Conservation (phyloP, 2,329 filamentous ascomycete species). For the Diaporthe ilicicola region DNA sequence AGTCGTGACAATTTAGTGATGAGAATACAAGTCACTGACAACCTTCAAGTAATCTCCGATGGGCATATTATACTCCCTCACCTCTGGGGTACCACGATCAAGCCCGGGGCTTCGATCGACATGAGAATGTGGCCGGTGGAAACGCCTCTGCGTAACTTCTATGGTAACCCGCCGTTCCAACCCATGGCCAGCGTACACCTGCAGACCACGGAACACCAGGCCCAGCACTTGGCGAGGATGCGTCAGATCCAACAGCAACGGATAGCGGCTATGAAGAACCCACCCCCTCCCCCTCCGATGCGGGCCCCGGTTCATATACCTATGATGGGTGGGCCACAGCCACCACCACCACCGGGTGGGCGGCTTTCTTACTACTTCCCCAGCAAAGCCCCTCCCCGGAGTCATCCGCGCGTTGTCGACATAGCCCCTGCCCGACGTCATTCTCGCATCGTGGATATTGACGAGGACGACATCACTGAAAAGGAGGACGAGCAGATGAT, state of each 20-base stretch:
- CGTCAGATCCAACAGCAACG: not conserved
- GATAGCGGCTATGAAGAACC: too few species aligned
- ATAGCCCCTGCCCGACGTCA: not conserved
- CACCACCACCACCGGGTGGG: not conserved
- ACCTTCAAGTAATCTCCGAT: not conserved
- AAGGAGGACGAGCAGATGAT: constrained; percentile 24
- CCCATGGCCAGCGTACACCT: too few species aligned
- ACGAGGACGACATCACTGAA: constrained; percentile 4
- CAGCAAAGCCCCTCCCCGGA: not conserved
- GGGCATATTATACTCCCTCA: constrained; percentile 14
- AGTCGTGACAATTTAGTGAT: not conserved
- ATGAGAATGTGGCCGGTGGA: constrained; percentile 17
- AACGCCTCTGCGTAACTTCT: not conserved
- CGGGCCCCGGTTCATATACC: too few species aligned
- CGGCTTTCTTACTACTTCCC: not conserved
- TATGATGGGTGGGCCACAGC: too few species aligned
- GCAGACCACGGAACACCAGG: not conserved
- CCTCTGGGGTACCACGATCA: constrained; percentile 21
- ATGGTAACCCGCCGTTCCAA: not conserved
- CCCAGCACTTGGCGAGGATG: not conserved
- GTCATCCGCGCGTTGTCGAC: not conserved
- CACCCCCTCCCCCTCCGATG: too few species aligned
- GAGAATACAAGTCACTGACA: not conserved
- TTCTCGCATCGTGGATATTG: not conserved
- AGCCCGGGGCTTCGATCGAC: constrained; percentile 17